These are phyloP conservation scores for Epichloe baconii DNA, from an alignment of 2,329 filamentous ascomycete genomes.

Conservation along the genomic window DNA sequence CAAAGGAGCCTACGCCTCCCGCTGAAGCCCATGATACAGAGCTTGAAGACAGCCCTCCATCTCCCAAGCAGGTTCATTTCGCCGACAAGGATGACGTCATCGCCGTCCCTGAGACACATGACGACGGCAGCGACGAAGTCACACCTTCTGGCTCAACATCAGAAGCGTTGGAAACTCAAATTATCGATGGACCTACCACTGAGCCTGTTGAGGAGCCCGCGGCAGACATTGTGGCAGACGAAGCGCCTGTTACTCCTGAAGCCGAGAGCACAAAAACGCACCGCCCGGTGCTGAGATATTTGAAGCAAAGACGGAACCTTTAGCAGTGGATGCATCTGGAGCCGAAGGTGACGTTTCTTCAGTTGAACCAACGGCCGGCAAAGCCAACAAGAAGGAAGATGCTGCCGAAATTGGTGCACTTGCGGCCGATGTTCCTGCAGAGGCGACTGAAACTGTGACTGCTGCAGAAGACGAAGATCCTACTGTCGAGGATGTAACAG, in stretches of 20 bases:
- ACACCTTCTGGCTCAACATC: neutral
- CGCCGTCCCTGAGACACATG: neutral
- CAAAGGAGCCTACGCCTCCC: neutral
- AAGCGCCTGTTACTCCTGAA: neutral
- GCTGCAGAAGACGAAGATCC: neutral
- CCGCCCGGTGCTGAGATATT: too few relatives aligned
- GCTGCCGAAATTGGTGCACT: neutral
- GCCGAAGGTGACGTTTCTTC: neutral
- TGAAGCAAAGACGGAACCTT: neutral
- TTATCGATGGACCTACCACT: neutral
- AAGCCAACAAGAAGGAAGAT: neutral
- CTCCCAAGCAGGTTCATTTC: slow-evolving; percentile 7
- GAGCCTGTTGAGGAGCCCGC: neutral
- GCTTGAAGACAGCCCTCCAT: neutral
- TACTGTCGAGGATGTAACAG: slow-evolving; percentile 5
- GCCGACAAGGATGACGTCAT: slow-evolving; percentile 6
- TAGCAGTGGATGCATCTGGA: neutral
- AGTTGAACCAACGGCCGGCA: neutral
- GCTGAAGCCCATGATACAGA: neutral
- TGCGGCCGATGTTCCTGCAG: neutral
- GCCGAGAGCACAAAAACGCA: neutral
- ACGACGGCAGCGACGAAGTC: neutral
- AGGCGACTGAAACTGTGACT: neutral
- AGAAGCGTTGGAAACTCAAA: neutral
- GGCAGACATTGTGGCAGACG: neutral